Evolutionary conservation across 768 basidiomycete genomes (phyloP).

Genomic region (Boletus rubropictus): DNA sequence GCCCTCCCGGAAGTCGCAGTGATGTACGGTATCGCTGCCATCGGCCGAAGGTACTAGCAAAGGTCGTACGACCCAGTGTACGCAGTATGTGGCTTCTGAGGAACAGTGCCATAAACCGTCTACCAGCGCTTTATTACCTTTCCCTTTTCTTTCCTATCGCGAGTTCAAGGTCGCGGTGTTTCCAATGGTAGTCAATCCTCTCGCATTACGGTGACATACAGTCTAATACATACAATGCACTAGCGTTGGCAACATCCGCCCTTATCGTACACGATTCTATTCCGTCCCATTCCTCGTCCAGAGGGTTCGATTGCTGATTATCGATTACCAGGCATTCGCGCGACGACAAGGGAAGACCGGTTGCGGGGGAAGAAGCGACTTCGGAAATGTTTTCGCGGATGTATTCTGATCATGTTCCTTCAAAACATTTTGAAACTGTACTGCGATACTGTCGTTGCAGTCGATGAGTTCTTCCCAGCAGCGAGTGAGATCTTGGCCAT

Average conservation of each 20-base stretch:
- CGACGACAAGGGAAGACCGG: constrained; percentile 12
- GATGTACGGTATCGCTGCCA: too few relatives aligned
- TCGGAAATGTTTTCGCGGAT: constrained; percentile 48
- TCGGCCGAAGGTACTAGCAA: too few relatives aligned
- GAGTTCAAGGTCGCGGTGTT: too few relatives aligned
- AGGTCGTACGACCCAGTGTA: too few relatives aligned
- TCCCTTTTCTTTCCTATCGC: too few relatives aligned
- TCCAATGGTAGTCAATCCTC: not conserved
- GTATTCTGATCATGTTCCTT: constrained; percentile 44
- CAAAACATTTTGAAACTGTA: constrained; percentile 35
- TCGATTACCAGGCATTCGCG: constrained; percentile 3
- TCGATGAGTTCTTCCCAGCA: constrained; percentile 41
- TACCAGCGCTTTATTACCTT: too few relatives aligned
- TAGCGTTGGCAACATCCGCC: not conserved
- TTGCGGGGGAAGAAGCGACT: constrained; percentile 35
- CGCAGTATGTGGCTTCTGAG: too few relatives aligned
- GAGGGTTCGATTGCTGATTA: not conserved
- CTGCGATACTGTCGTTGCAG: constrained; percentile 33
- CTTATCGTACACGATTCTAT: not conserved
- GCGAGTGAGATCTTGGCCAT: constrained; percentile 36
- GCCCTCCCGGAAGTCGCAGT: too few relatives aligned
- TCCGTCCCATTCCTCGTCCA: not conserved
- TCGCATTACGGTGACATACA: not conserved
- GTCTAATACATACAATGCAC: not conserved
- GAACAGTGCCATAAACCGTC: too few relatives aligned